phyloP scores from a whole-genome alignment of 2,329 filamentous ascomycete species.

The Pseudogymnoascus sp. region DNA sequence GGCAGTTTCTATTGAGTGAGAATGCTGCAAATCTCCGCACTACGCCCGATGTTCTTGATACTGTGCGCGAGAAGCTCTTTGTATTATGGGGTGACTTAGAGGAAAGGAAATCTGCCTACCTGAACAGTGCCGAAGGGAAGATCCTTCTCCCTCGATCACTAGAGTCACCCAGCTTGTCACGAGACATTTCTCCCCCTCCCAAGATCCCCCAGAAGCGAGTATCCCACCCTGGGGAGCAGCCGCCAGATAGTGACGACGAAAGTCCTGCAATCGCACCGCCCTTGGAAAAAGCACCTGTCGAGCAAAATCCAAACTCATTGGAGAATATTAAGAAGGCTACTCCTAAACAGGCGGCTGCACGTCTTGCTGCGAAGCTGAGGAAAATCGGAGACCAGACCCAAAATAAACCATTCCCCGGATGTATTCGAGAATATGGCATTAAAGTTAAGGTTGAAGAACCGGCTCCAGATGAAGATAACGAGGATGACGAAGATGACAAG shows the following conservation, averaged over 20 bases:
- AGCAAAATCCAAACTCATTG: not conserved
- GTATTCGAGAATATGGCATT: slow-evolving; percentile 63
- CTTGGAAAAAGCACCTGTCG: not conserved
- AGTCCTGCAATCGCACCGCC: not conserved
- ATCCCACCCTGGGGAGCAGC: not conserved
- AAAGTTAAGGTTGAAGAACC: slow-evolving; percentile 32
- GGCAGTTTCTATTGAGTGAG: slow-evolving; percentile 43
- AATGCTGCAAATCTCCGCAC: slow-evolving; percentile 47
- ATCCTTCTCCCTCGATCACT: slow-evolving; percentile 20
- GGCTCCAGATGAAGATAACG: not conserved
- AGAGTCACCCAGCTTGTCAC: slow-evolving; percentile 19
- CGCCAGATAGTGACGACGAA: slow-evolving; percentile 11
- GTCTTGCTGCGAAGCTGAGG: slow-evolving; percentile 21
- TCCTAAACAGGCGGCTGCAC: slow-evolving; percentile 15
- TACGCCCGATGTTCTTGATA: slow-evolving; percentile 38
- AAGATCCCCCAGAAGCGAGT: not conserved
- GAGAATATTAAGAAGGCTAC: not conserved
- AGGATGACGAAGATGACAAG: not conserved
- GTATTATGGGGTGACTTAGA: slow-evolving; percentile 80
- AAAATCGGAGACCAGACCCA: slow-evolving; percentile 27
- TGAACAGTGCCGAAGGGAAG: slow-evolving; percentile 11
- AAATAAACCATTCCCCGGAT: slow-evolving; percentile 59
- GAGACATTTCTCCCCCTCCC: slow-evolving; percentile 10
- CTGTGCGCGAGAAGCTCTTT: slow-evolving; percentile 63
- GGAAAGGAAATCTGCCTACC: slow-evolving; percentile 48